Conservation (phyloP, 768 basidiomycete species). For the Leccinum variicolor region DNA sequence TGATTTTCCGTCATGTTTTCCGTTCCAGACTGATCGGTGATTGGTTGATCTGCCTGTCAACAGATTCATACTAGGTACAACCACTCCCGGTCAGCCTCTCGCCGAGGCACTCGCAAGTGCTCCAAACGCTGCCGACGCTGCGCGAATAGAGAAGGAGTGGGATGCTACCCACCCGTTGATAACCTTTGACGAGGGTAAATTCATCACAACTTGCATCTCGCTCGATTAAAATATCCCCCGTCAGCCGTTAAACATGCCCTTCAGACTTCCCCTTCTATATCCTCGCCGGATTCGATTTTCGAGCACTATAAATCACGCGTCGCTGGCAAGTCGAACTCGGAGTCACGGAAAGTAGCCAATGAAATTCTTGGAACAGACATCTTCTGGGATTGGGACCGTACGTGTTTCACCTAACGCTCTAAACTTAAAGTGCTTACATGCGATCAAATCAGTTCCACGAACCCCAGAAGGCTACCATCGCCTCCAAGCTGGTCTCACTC, state of each 20-base stretch:
- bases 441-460: slow-evolving; percentile 58
- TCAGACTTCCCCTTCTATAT: slow-evolving; percentile 16
- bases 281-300: slow-evolving; percentile 41
- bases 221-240: background rate
- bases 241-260: slow-evolving; percentile 26
- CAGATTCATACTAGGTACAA: slow-evolving; percentile 68
- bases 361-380: slow-evolving; percentile 62
- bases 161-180: slow-evolving; percentile 60
- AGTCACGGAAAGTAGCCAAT: slow-evolving; percentile 69
- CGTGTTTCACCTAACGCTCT: slow-evolving; percentile 25
- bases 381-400: slow-evolving; percentile 90
- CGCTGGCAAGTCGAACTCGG: slow-evolving; percentile 64
- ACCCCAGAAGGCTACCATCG: slow-evolving; percentile 93
- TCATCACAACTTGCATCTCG: slow-evolving; percentile 43
- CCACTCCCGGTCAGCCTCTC: slow-evolving; percentile 45
- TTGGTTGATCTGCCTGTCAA: slow-evolving; percentile 2
- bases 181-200: slow-evolving; percentile 81
- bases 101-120: slow-evolving; percentile 71
- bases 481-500: slow-evolving; percentile 75
- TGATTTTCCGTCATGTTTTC: slow-evolving; percentile 15
- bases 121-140: slow-evolving; percentile 63
- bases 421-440: background rate
- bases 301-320: slow-evolving; percentile 57
- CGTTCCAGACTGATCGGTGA: slow-evolving; percentile 6
- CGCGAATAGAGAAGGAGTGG: slow-evolving; percentile 76